phyloP scores from a whole-genome alignment of 208 protist species.

The Leishmania aethiopica region DNA sequence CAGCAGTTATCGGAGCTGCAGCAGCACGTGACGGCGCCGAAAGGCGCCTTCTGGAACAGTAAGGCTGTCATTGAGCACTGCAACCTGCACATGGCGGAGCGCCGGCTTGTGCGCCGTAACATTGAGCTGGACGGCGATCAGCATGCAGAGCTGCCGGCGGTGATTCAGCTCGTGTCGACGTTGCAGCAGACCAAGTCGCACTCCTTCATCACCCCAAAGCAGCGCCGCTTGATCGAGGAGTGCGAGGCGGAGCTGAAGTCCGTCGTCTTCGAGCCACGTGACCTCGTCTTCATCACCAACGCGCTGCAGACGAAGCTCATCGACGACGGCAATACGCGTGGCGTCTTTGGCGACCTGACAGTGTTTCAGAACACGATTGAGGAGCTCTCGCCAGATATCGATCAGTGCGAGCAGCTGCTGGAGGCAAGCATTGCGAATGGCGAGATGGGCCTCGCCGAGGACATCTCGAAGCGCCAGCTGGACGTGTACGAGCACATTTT shows the following conservation, averaged over 20 bases:
- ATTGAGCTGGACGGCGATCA: conserved; percentile 27
- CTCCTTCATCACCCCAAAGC: conserved; percentile 84
- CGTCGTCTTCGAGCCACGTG: conserved; percentile 78
- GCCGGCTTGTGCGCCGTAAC: conserved; percentile 44
- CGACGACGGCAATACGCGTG: conserved; percentile 79
- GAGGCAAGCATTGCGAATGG: conserved; percentile 88
- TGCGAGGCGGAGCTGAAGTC: conserved; percentile 72
- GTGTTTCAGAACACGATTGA: conserved; percentile 85
- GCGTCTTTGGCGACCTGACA: conserved; percentile 79
- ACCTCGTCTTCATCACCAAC: conserved; percentile 84
- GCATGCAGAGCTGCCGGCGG: conserved; percentile 65
- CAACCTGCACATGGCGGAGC: conserved; percentile 83
- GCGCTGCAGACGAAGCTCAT: conserved; percentile 84
- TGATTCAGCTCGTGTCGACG: conserved; percentile 77
- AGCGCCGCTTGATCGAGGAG: conserved; percentile 83
- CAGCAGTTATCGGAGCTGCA: conserved; percentile 86
- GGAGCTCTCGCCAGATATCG: conserved; percentile 83
- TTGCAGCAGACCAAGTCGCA: conserved; percentile 80
- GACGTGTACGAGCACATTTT: conserved; percentile 90
- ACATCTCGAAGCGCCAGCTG: conserved; percentile 84
- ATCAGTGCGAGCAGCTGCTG: conserved; percentile 89
- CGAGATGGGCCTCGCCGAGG: conserved; percentile 90
- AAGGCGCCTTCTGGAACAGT: conserved; percentile 82
- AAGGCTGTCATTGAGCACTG: conserved; percentile 91
- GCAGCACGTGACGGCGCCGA: conserved; percentile 65